Evolutionary conservation across 2,329 filamentous ascomycete genomes (phyloP), one percentile per base, ranked within the genome.

Genomic region (Ophiocordyceps australis): DNA sequence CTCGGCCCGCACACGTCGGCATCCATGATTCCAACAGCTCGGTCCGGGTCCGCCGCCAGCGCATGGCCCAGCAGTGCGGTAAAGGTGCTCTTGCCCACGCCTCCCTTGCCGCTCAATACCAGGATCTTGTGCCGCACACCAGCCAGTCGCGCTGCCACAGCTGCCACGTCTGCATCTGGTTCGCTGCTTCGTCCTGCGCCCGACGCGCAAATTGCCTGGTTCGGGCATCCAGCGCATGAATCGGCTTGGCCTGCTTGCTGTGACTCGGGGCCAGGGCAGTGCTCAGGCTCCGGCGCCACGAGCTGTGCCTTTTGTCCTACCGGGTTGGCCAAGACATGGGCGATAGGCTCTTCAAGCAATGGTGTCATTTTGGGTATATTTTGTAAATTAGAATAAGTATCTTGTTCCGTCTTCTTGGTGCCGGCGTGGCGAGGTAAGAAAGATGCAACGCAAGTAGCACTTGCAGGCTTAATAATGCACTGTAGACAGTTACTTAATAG

Each of bases 1-100:
- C 74, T 82, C 1, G 89, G 89, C 0, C 89, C 89, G 53, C 83
- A 94, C 34, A 98, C 93, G 50, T 98, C 89, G 6, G 89, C 91
- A 52, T 98, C 89, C 82, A 95, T 94, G 39, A 98, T 75, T 13
- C 86, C 89, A 16, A 98, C 80, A 2, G 71, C 81, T 29, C 60
- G 75, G 23, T 75, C 69, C 0, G 75, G 71, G 47, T 91, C 81
- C 10, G 70, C 68, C 2, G 89, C 81, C 40, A 98, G 91, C 2
- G 80, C 85, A 46, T 93, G 82, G 3, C 80, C 78, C 12, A 95
- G 69, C 40, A 95, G 69, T 3, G 74, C 77, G 4, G 80, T 86
- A 45, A 95, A 92, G 0, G 89, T 95, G 38, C 78, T 89, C 55
- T 98, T 98, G 7, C 89, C 89, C 1, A 98, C 89, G 24, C 89